Evolutionary conservation across 768 basidiomycete species (phyloP).

Genomic region (Agaricus subrufescens): DNA sequence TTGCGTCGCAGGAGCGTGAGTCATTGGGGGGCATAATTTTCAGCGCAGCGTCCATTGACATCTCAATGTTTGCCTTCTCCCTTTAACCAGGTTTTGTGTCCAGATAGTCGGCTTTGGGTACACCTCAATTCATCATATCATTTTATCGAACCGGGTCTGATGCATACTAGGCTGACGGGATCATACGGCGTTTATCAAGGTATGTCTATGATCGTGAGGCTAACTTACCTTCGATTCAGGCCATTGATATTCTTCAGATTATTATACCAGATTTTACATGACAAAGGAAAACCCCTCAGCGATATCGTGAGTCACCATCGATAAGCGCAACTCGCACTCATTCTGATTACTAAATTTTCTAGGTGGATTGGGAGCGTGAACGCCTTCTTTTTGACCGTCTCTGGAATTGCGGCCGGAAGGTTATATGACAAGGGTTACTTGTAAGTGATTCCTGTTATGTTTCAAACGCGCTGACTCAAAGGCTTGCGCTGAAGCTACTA

Average conservation of each 20-base stretch:
- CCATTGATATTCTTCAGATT: constrained; percentile 13
- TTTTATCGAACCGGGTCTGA: neutral
- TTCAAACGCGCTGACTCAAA: no score
- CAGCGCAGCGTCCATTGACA: neutral
- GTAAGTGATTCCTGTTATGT: constrained; percentile 11
- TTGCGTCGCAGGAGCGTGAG: constrained; percentile 12
- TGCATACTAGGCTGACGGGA: constrained; percentile 15
- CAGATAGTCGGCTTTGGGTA: constrained; percentile 21
- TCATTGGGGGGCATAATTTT: neutral
- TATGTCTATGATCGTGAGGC: neutral
- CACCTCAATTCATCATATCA: neutral
- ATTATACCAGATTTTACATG: constrained; percentile 21
- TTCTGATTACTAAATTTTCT: neutral
- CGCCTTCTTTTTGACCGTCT: constrained; percentile 18
- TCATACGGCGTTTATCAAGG: constrained; percentile 24
- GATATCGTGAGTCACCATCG: constrained; percentile 16
- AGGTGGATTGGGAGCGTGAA: constrained; percentile 26
- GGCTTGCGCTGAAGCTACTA: constrained; percentile 16
- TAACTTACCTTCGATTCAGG: neutral
- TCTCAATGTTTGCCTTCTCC: neutral
- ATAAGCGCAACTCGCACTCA: neutral
- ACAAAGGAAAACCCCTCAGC: constrained; percentile 15
- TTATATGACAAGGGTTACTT: constrained; percentile 25
- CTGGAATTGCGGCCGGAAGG: constrained; percentile 20
- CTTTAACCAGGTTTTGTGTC: constrained; percentile 9